Base-by-base conservation (phyloP, 257 asterid species). In the Knoxia roxburghii region DNA sequence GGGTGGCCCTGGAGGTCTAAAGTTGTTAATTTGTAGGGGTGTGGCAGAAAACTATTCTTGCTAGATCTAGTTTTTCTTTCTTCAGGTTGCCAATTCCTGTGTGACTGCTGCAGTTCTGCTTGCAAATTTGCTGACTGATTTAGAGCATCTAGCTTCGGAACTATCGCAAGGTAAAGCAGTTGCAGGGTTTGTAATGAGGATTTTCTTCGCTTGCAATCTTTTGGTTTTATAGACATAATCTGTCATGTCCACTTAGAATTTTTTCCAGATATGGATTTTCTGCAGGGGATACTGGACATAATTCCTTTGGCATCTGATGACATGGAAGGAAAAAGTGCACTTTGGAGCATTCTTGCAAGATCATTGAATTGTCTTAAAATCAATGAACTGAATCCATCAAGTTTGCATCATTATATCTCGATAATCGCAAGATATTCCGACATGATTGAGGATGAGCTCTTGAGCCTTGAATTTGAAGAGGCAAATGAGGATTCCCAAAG, bases 341-440 rank as follows among this genome's bases (percentile, higher is more conserved):
- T 89, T 74, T 87, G 98, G 98, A 82, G 89, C 77, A 75, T 73
- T 56, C 72, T 86, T 70, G 86, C 95, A 54, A 82, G 91, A 84
- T 26, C 87, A 72, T 55, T 87, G 78, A 53, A 48, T 32, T 76
- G 43, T 65, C 66, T 85, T 57, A 67, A 77, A 71, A 84, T 81
- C 73, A 60, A 67, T 39, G 89, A 82, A 63, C 75, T 76, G 78
- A 77, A 73, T 79, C 74, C 84, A 29, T 64, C 83, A 68, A 61
- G 55, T 32, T 73, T 87, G 74, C 75, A 71, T 43, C 81, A 70
- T 73, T 83, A 78, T 40, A 90, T 81, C 51, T 83, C 92, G 29
- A 70, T 87, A 64, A 81, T 89, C 57, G 78, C 81, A 30, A 82
- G 84, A 73, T 83, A 86, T 69, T 59, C 75, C 33, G 91, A 86